Base-by-base conservation (phyloP, 306 rosid genomes). In the Dicorynia guianensis region DNA sequence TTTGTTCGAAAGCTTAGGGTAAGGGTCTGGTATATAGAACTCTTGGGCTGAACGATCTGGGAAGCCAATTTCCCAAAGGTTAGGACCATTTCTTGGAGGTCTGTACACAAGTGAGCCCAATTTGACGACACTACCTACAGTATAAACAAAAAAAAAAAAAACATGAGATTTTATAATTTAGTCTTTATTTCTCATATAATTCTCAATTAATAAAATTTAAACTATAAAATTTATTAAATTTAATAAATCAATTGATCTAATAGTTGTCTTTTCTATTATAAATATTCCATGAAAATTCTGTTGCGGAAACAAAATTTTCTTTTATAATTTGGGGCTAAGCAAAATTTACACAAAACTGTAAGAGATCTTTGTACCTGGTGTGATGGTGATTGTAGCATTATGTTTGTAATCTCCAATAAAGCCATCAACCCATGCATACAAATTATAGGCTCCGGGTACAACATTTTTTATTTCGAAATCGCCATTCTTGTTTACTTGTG, bases 41-140 rank as follows among this genome's bases (percentile, higher is more conserved):
- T 91, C 96, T 0, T 84, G 81, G 0, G 93, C 96, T 3, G 85
- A 47, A 11, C 93, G 88, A 57, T 91, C 96, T 0, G 96, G 91
- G 44, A 85, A 53, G 62, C 96, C 93, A 6, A 91, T 91, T 67
- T 88, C 93, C 93, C 96, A 91, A 1, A 88, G 14, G 8, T 90
- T 91, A 0, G 90, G 89, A 30, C 96, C 96, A 40, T 74, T 82
- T 81, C 96, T 88, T 8, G 91, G 90, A n/a, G 90, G 85, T 8
- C 14, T 73, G 39, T 15, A 90, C 13, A 79, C 69, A 34, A 86
- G 19, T 36, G 4, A 11, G 20, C 59, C 67, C 69, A 91, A 44
- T 4, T 54, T 11, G 11, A 84, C 67, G 12, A 13, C 10, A 18
- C 38, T 1, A 12, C 88, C 94, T 89, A 76, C 58, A 61, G 6